Evolutionary conservation across 2,329 filamentous ascomycete species (phyloP), one percentile per base, ranked within the genome.

Genomic region (Chaetomium globosum): DNA sequence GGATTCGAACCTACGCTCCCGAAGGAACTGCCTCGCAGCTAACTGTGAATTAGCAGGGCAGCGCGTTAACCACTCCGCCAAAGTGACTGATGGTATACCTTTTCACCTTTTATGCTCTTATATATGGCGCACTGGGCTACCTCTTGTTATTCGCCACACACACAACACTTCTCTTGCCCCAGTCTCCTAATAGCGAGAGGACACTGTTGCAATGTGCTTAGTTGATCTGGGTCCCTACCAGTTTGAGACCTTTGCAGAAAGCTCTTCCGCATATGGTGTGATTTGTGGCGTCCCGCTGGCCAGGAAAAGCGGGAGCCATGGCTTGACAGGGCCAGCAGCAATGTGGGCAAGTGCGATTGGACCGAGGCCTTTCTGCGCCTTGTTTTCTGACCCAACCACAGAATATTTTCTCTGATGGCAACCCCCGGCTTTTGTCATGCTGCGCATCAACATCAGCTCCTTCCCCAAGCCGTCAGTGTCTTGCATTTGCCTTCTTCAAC

Each of bases 21-120:
- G 66, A 70, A 33, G 68, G 65, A 67, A 70, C 66, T 66, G 66
- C 68, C 68, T 70, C 58, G 31, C 33, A 46, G 61, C 64, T 69
- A 63, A 68, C 51, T 56, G 48, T 55, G 1, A 53, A 62, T 67
- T 70, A 70, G 68, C 68, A 70, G 68, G 68, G 68, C 65, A 67
- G 67, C 68, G 68, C 68, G 67, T 70, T 70, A 70, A 70, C 68
- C 68, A 70, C 68, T 70, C 68, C 67, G 68, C 68, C 68, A 70
- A 70, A 67, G 68, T 67, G 68, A 69, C 68, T 65, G 30, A 26
- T 21, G 7, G 13, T 26, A n/a, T 55, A 10, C 8, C 21, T 31
- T 21, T 21, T 5, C 6, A 55, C 3, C 31, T 21, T 21, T n/a
- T 0, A 3, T 1, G 1, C 13, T 1, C 9, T 48, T 48, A 48